Evolutionary conservation across 257 asterid genomes (phyloP), one percentile per base, ranked within the genome.

Genomic region (Asclepias syriaca): DNA sequence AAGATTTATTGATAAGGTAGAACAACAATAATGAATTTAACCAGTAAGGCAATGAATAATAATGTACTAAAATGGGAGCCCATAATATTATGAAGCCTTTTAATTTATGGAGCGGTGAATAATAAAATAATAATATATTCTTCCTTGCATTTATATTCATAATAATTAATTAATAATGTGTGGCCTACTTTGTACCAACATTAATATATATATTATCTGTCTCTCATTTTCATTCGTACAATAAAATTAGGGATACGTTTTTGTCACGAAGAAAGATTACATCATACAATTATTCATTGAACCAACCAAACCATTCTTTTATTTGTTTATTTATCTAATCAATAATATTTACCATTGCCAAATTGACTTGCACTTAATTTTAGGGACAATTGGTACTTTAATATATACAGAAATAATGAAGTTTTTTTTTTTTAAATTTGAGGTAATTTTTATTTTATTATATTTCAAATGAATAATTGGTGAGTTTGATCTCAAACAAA

Each of bases 221-320:
- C 69, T 60, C 69, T 43, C 48, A 43, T 1, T 9, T 27, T 22
- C 57, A 22, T 69, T 69, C 34, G 64, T 19, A 24, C 19, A 34
- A 22, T 61, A 39, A 60, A 22, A 37, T 22, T 60, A 11, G 71
- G 71, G 45, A 32, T 75, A 48, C 61, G 59, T 19, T 57, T 12
- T 60, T 59, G 60, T 11, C 66, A 22, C 19, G 48, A 40, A 39
- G 72, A 19, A 57, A 27, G 43, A 76, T 70, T 57, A 10, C n/a
- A 70, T 75, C 75, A 53, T 32, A 18, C 21, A 18, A 12, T 39
- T 50, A 4, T 9, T 46, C 50, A 61, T 10, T 72, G 24, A 13
- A 32, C 14, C 22, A 60, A 21, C 1, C 2, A 34, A 34, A 34
- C 39, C 39, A 34, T 34, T 34, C 34, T 29, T 29, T 34, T 34